These are phyloP conservation scores for Geotrichum restrictum DNA, from an alignment of 1,139 yeast species.

Conservation along the genomic window DNA sequence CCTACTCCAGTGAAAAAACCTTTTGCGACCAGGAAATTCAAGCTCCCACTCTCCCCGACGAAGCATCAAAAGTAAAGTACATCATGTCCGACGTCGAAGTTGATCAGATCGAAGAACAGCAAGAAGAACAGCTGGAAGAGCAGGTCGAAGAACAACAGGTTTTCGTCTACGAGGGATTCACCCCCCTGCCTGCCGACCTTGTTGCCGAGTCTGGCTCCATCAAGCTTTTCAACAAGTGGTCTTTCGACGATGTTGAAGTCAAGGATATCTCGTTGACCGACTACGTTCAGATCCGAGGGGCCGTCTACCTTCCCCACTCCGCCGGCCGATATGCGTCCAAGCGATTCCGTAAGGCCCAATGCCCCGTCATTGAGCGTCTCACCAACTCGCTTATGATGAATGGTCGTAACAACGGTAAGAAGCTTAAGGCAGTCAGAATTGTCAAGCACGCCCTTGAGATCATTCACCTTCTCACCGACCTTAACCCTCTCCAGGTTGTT, in stretches of 20 bases:
- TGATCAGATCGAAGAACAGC: slow-evolving; percentile 21
- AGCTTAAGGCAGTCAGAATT: slow-evolving; percentile 99
- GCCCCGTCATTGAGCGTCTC: slow-evolving; percentile 98
- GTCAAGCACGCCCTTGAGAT: slow-evolving; percentile 98
- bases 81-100: slow-evolving; percentile 30
- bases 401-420: slow-evolving; percentile 99
- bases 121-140: slow-evolving; percentile 9
- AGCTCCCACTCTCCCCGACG: slow-evolving; percentile 8
- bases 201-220: slow-evolving; percentile 95
- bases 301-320: slow-evolving; percentile 97
- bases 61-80: slow-evolving; percentile 4
- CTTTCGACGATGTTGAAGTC: slow-evolving; percentile 94
- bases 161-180: slow-evolving; percentile 38
- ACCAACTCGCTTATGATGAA: slow-evolving; percentile 99
- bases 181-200: slow-evolving; percentile 94
- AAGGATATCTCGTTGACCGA: slow-evolving; percentile 98
- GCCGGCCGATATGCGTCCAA: slow-evolving; percentile 99
- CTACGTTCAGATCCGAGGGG: slow-evolving; percentile 96
- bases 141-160: slow-evolving; percentile 27
- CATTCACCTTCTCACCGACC: slow-evolving; percentile 95
- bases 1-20: slow-evolving; percentile 13
- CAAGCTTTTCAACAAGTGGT: slow-evolving; percentile 99
- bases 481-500: slow-evolving; percentile 98
- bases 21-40: slow-evolving; percentile 16
- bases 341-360: slow-evolving; percentile 99